phyloP scores from a whole-genome alignment of 306 rosid genomes.

The Chamaecrista fasciculata region DNA sequence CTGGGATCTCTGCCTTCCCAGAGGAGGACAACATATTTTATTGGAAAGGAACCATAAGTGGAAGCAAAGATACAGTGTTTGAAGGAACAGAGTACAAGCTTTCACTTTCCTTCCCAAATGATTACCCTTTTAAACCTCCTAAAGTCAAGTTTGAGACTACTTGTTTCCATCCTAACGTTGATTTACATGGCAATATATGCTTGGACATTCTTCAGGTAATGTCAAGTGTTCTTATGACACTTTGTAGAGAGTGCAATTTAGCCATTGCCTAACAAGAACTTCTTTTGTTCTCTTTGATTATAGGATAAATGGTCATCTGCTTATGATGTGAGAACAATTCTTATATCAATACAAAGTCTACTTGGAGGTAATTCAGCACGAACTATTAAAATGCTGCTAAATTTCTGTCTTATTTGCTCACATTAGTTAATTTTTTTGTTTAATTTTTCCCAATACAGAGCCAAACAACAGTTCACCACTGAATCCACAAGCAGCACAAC shows the following conservation, averaged over 20 bases:
- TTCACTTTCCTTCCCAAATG: constrained; percentile 76
- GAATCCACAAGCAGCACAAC: constrained; percentile 89
- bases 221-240: background rate
- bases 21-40: constrained; percentile 92
- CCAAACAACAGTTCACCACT: constrained; percentile 92
- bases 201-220: constrained; percentile 97
- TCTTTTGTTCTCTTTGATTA: background rate
- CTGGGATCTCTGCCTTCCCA: constrained; percentile 90
- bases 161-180: constrained; percentile 94
- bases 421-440: background rate
- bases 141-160: constrained; percentile 85
- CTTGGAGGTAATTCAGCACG: constrained; percentile 66
- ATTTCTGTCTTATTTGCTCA: background rate
- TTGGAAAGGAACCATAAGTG: constrained; percentile 94
- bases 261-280: background rate
- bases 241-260: background rate
- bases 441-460: constrained; percentile 59
- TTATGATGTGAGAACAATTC: constrained; percentile 77
- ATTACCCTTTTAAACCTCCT: constrained; percentile 93
- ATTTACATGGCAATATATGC: constrained; percentile 80
- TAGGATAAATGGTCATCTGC: constrained; percentile 92
- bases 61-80: constrained; percentile 91
- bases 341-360: constrained; percentile 76
- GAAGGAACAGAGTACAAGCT: constrained; percentile 88
- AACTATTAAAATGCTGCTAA: background rate